Evolutionary conservation across 2,329 filamentous ascomycete species (phyloP), one percentile per base, ranked within the genome.

Genomic region (Plectosphaerella cucumerina): DNA sequence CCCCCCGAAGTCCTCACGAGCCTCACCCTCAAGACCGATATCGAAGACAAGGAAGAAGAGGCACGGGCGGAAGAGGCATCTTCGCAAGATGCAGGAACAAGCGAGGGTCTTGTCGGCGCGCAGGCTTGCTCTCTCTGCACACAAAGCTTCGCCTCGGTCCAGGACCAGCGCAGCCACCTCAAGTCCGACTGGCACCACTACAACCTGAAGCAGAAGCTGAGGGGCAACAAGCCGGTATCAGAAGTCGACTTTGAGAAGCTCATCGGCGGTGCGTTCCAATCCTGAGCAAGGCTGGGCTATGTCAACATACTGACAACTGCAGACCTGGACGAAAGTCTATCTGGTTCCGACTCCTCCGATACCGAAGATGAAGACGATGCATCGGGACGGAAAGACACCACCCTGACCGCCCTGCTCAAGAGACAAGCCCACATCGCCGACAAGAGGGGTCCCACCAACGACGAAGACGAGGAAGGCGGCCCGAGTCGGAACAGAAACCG

Each of bases 151-250:
- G 63, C 77, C 31, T 86, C 78, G 10, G 78, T 96, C 8, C 77
- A 84, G 54, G 93, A 97, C 55, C 93, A 97, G 65, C 82, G 90
- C 54, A 80, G 83, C 53, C 94, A 99, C 69, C 84, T 90, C 52
- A 88, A 89, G 61, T 96, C 93, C 10, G 94, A 99, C 63, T 77
- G 95, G 46, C 94, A 99, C 67, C 82, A 87, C 57, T 99, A 97
- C 72, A 99, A 99, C 65, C 72, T 97, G 54, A 97, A 96, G 70
- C 89, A 93, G 65, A 96, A 90, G 73, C 73, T 96, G 51, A 84
- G 90, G 44, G 89, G 89, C 0, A 77, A 78, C 52, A 79, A 78
- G 10, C 70, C 89, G 0, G 86, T 97, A 2, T 82, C 83, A 2
- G 94, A 99, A 63, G 67, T 65, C 8, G 91, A 96, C 33, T 99